Percentiles rank a stretch among this genome's conserved stretches.
phyloP scores from a whole-genome alignment of 345 rosid species.

The Mallotus nudiflorus region DNA sequence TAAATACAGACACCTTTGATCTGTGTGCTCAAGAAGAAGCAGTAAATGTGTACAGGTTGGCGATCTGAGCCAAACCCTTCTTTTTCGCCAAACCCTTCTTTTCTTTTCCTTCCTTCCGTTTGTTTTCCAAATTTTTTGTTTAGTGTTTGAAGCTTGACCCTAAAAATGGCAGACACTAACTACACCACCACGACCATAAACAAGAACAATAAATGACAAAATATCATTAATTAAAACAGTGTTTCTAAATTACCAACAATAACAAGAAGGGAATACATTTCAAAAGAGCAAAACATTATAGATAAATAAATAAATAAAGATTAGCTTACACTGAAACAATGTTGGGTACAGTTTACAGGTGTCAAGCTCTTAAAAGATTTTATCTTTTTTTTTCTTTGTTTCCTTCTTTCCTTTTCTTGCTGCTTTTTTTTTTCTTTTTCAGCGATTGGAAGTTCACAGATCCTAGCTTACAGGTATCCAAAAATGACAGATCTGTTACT shows the following conservation, averaged over 20 bases:
- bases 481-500: constrained; percentile 37
- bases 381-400: neutral
- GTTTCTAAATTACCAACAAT: constrained; percentile 48
- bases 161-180: constrained; percentile 40
- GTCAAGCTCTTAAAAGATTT: constrained; percentile 44
- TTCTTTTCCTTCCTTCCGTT: constrained; percentile 3
- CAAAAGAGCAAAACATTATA: constrained; percentile 11
- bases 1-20: constrained; percentile 17
- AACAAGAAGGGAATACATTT: neutral
- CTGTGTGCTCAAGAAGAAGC: constrained; percentile 28
- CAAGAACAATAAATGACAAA: constrained; percentile 27
- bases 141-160: constrained; percentile 37
- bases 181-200: constrained; percentile 12
- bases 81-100: too few species aligned
- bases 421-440: neutral
- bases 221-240: constrained; percentile 29
- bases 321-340: constrained; percentile 39
- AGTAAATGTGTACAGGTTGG: constrained; percentile 25
- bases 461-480: constrained; percentile 27
- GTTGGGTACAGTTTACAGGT: constrained; percentile 43
- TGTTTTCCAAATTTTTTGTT: too few species aligned
- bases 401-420: constrained; percentile 5
- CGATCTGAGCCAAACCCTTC: constrained; percentile 32
- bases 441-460: constrained; percentile 18
- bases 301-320: constrained; percentile 7